These are phyloP conservation scores for Volvox africanus DNA, from an alignment of 139 green algal species.

Conservation along the genomic window DNA sequence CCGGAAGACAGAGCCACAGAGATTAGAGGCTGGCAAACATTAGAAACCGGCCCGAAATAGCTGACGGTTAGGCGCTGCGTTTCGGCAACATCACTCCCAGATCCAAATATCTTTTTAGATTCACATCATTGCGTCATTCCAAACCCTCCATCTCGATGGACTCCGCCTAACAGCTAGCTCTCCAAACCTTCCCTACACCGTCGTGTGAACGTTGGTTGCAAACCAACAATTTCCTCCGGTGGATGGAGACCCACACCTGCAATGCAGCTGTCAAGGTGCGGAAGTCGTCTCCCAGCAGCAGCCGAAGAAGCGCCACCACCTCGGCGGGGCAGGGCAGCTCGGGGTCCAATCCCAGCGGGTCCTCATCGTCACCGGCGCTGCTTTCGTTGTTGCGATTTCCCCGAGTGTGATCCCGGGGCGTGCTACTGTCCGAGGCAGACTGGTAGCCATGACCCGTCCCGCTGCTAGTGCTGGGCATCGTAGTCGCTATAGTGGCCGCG, in stretches of 20 bases:
- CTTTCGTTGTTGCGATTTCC: neutral
- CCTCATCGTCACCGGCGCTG: neutral
- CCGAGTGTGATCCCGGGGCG: neutral
- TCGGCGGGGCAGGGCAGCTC: neutral
- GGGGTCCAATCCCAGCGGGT: constrained; percentile 23
- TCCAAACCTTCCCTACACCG: no score
- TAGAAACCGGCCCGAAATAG: no score
- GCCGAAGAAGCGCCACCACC: neutral
- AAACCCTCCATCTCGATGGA: no score
- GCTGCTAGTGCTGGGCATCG: neutral
- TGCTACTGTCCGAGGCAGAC: neutral
- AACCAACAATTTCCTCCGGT: no score
- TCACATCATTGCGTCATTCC: no score
- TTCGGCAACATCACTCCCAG: no score
- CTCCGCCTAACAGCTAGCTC: no score
- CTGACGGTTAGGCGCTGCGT: no score
- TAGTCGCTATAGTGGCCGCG: neutral
- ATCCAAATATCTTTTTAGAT: no score
- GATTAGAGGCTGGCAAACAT: no score
- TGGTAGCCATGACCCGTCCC: neutral
- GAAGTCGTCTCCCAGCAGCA: constrained; percentile 41
- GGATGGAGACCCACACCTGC: constrained; percentile 8
- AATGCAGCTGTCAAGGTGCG: constrained; percentile 6
- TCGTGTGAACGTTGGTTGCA: no score
- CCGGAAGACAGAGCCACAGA: no score